A percentile compares a stretch with the other conserved stretches of the same genome.
Conservation (phyloP, 768 basidiomycete genomes). For the Hygrocybe coccinea region DNA sequence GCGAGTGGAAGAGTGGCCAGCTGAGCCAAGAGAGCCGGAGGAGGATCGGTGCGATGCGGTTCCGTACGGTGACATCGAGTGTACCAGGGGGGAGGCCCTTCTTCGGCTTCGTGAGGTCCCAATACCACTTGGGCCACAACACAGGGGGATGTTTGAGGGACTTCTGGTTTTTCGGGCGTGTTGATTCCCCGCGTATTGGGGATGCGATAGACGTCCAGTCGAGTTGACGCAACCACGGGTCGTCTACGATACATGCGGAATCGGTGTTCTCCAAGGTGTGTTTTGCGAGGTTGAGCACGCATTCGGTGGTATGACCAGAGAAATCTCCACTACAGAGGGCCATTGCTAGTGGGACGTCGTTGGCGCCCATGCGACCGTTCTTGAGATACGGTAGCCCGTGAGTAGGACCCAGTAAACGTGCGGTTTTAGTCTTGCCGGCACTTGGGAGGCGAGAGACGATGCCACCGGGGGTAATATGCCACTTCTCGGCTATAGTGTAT, state of each 20-base stretch:
- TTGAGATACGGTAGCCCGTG: slow-evolving; percentile 46
- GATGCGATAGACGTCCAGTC: slow-evolving; percentile 49
- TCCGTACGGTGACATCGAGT: slow-evolving; percentile 82
- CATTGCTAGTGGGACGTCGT: slow-evolving; percentile 41
- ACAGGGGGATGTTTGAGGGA: slow-evolving; percentile 42
- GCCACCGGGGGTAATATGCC: slow-evolving; percentile 51
- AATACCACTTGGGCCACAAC: slow-evolving; percentile 96
- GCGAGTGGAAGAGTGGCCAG: slow-evolving; percentile 79
- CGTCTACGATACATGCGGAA: slow-evolving; percentile 21
- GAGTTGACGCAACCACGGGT: slow-evolving; percentile 61
- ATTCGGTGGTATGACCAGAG: slow-evolving; percentile 28
- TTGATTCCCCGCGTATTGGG: not conserved
- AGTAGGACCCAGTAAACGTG: slow-evolving; percentile 32
- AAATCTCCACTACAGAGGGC: slow-evolving; percentile 44
- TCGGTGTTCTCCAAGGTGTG: slow-evolving; percentile 24
- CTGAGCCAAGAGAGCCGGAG: slow-evolving; percentile 84
- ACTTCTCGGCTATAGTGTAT: slow-evolving; percentile 52
- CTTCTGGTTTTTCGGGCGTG: slow-evolving; percentile 22
- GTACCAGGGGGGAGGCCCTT: slow-evolving; percentile 62
- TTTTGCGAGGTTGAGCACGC: slow-evolving; percentile 41
- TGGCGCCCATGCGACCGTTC: slow-evolving; percentile 38
- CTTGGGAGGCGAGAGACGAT: slow-evolving; percentile 36
- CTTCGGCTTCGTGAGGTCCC: slow-evolving; percentile 77
- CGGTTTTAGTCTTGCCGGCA: slow-evolving; percentile 3
- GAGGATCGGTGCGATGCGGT: slow-evolving; percentile 76